These are phyloP conservation scores for Ophiostoma ips DNA, from an alignment of 2,329 filamentous ascomycete genomes.

Conservation along the genomic window DNA sequence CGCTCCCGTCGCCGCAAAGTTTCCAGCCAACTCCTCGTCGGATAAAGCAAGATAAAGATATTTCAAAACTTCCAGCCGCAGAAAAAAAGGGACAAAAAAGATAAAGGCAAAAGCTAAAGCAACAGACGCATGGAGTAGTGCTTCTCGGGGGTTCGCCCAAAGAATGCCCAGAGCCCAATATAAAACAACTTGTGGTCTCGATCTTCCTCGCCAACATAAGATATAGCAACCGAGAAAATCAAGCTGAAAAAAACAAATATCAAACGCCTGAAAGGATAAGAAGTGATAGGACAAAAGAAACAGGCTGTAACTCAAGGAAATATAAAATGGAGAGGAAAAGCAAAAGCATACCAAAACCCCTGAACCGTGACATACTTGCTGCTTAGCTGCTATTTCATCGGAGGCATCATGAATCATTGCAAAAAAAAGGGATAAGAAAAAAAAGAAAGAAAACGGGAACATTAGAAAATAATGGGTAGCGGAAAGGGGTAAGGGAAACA, in stretches of 20 bases:
- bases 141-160: too few species aligned
- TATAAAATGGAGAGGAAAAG: neutral
- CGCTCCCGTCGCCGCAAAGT: neutral
- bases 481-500: neutral
- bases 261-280: neutral
- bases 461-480: neutral
- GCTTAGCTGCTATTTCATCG: constrained; percentile 10
- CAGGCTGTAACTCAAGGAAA: neutral
- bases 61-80: neutral
- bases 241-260: neutral
- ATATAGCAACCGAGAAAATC: neutral
- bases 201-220: too few species aligned
- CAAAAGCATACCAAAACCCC: neutral
- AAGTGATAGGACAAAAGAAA: neutral
- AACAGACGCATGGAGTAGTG: neutral
- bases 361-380: constrained; percentile 1
- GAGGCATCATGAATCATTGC: constrained; percentile 15
- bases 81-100: neutral
- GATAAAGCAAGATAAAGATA: neutral
- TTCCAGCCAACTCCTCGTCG: constrained; percentile 6
- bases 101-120: neutral
- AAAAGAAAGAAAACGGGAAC: neutral
- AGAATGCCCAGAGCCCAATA: too few species aligned
- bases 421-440: constrained; percentile 3
- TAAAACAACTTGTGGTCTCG: too few species aligned